phyloP scores from a whole-genome alignment of 1,284 basidiomycete species.

The Ceratobasidium sp. region DNA sequence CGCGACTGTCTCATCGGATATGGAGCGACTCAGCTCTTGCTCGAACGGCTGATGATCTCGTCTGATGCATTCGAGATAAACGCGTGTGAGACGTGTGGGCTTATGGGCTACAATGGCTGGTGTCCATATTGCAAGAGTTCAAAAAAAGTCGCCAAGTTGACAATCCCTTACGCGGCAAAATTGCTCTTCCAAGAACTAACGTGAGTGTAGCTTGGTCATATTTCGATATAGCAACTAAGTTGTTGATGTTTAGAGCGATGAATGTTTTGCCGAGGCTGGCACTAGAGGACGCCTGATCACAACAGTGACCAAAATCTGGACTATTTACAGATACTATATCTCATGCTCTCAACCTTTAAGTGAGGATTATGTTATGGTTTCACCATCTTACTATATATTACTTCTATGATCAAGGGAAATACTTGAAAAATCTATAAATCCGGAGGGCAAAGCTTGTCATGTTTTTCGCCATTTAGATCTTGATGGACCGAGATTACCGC shows the following conservation, averaged over 20 bases:
- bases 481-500: no score
- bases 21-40: slow-evolving; percentile 94
- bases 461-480: no score
- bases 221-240: not conserved
- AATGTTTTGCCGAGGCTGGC: slow-evolving; percentile 90
- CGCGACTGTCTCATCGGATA: slow-evolving; percentile 97
- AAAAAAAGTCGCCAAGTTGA: slow-evolving; percentile 95
- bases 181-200: slow-evolving; percentile 88
- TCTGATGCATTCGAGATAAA: slow-evolving; percentile 98
- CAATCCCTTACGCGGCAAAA: slow-evolving; percentile 99
- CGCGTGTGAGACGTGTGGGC: slow-evolving; percentile 93
- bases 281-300: slow-evolving; percentile 70
- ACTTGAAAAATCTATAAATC: no score
- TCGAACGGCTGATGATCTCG: slow-evolving; percentile 98
- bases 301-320: not conserved
- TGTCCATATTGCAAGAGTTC: slow-evolving; percentile 96
- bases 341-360: no score
- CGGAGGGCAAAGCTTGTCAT: no score
- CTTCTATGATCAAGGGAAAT: no score
- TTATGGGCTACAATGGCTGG: slow-evolving; percentile 98
- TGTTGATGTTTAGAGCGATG: slow-evolving; percentile 83
- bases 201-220: not conserved
- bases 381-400: no score
- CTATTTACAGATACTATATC: no score
- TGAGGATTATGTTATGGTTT: no score